Evolutionary conservation across 2,329 filamentous ascomycete species (phyloP).

Genomic region (Whalleya microplaca): DNA sequence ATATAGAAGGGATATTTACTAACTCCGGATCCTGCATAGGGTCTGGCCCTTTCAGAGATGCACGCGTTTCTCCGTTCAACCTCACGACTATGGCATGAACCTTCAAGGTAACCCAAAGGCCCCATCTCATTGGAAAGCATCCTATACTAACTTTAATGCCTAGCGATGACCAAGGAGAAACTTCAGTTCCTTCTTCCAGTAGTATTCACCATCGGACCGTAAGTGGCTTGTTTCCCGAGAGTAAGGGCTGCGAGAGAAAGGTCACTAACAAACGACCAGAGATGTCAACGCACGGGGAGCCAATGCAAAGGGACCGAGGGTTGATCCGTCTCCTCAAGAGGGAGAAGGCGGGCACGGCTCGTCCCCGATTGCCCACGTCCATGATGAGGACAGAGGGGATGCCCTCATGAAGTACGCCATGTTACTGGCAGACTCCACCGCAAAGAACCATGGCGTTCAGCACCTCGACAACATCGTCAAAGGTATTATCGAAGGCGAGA

Average conservation of each 20-base stretch:
- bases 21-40: conserved; percentile 12
- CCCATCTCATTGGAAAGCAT: not conserved
- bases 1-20: not conserved
- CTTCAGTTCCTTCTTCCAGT: conserved; percentile 81
- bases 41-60: conserved; percentile 72
- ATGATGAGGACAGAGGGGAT: conserved; percentile 56
- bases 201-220: conserved; percentile 82
- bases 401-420: conserved; percentile 82
- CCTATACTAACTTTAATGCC: conserved; percentile 4
- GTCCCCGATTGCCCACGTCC: conserved; percentile 21
- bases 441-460: conserved; percentile 46
- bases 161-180: conserved; percentile 87
- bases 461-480: conserved; percentile 87
- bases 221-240: conserved; percentile 10
- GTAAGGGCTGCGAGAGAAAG: not conserved
- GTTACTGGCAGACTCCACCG: conserved; percentile 67
- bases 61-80: conserved; percentile 64
- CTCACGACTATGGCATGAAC: conserved; percentile 81
- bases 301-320: conserved; percentile 39
- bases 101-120: conserved; percentile 54
- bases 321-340: conserved; percentile 1
- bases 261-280: conserved; percentile 17
- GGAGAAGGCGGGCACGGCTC: conserved; percentile 1
- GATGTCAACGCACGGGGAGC: conserved; percentile 66
- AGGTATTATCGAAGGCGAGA: conserved; percentile 89